Evolutionary conservation across 768 basidiomycete genomes (phyloP), one percentile per base, ranked within the genome.

Genomic region (Tylopilus sp.): DNA sequence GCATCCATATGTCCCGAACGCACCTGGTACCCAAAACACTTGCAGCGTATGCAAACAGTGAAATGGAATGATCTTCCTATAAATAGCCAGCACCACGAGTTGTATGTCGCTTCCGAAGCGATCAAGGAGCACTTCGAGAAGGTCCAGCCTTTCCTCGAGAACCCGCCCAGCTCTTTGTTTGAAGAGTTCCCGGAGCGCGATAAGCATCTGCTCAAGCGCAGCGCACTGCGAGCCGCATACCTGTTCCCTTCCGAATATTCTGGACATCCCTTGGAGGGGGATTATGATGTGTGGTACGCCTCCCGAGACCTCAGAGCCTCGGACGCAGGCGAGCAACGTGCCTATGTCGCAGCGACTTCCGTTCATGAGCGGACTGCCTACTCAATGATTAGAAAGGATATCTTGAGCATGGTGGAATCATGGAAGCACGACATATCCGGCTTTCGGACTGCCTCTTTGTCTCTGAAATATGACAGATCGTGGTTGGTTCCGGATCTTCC

Each of bases 1-100:
- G 25, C 25, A 26, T 26, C 25, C 25, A 26, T 26, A 26, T 68
- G 63, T 18, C 72, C 76, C 1, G 15, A 13, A 3, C 58, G 75
- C 9, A 41, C 43, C 4, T 79, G 69, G 57, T 73, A 77, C 57
- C 76, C 78, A 0, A 5, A 26, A 10, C 66, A 74, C 35, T 57
- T 71, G 17, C 53, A 35, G 11, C 57, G 53, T 18, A 79, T 79
- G 76, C 71, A 79, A 52, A 64, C 53, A 2, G 69, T 77, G 0
- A 25, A 61, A 3, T 60, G 76, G 77, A 45, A 20, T 18, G n/a
- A 48, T 15, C 52, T 62, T 48, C 47, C 57, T 6, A 13, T 60
- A 2, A 44, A 56, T 25, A 58, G 70, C 5, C 75, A 75, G 36
- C 67, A 72, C 48, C 56, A 63, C 44, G 62, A 50, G 3, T 60